Evolutionary conservation across 257 asterid species (phyloP).

Genomic region (Nicotiana knightiana): DNA sequence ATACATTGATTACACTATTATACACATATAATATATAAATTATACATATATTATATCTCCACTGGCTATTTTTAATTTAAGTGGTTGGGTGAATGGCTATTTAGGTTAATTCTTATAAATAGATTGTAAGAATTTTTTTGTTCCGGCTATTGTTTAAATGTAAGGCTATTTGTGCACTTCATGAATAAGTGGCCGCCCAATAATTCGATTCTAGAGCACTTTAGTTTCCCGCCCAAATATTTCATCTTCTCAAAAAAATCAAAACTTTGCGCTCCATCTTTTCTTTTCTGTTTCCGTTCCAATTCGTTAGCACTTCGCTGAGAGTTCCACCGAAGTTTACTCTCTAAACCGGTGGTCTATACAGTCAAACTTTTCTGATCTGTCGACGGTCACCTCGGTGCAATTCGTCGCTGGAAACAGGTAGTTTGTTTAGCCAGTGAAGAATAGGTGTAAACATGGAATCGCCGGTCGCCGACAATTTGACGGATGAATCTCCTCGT

Average conservation of each 20-base stretch:
- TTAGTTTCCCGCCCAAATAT: not conserved
- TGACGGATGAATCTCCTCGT: constrained; percentile 20
- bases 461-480: not conserved
- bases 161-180: no score
- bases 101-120: no score
- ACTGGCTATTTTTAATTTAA: no score
- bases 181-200: no score
- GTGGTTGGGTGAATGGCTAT: no score
- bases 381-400: not conserved
- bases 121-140: no score
- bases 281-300: not conserved
- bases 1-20: no score
- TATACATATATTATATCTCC: no score
- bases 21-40: no score
- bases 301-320: not conserved
- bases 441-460: not conserved
- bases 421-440: not conserved
- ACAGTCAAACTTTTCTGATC: not conserved
- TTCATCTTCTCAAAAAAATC: not conserved
- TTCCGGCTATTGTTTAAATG: no score
- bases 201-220: not conserved
- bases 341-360: not conserved
- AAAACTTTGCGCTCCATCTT: not conserved
- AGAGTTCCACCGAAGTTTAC: not conserved
- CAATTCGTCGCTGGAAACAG: not conserved